Evolutionary conservation across 768 basidiomycete genomes (phyloP), one percentile per base, ranked within the genome.

Genomic region (Pleurotus tuber-regium): DNA sequence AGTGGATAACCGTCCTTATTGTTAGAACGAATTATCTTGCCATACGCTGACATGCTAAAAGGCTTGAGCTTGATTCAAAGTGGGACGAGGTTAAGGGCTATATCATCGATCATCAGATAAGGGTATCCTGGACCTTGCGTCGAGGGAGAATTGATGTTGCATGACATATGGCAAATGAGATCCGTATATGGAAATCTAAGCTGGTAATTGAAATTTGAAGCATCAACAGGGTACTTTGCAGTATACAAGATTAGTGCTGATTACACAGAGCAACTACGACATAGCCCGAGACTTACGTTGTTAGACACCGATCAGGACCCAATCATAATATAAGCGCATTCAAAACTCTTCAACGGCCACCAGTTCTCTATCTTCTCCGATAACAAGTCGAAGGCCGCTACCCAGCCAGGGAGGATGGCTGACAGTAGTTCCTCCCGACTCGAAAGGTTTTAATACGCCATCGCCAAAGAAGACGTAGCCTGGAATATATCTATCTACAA

Each of bases 401-500:
- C 76, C 79, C 10, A 61, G 49, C 66, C 66, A 65, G n/a, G 38
- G 53, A 4, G 64, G 62, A 44, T 51, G 39, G n/a, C 54, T 30
- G 12, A 12, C 44, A n/a, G 41, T 12, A 41, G 19, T 24, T 36
- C 44, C 18, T 35, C 53, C 48, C 29, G 3, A 4, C 4, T 36
- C 51, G 53, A 59, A 61, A 2, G 59, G 60, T 40, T 48, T 35
- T 1, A 47, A 56, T 3, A 88, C 70, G 9, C 85, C 81, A 18
- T 82, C 80, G 3, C 78, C 82, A 61, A 89, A 98, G 63, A 95
- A 87, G 54, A 96, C 83, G 62, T 97, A 98, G 2, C 89, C 91
- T 1, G 94, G 94, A 58, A 98, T 93, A 66, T 97, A 97, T 3
- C 95, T 84, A 66, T 93, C 89, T 4, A 95, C 83, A 63, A 96